These are phyloP conservation scores for Coelastrella sp. DNA, from an alignment of 139 green algal genomes.

Conservation along the genomic window DNA sequence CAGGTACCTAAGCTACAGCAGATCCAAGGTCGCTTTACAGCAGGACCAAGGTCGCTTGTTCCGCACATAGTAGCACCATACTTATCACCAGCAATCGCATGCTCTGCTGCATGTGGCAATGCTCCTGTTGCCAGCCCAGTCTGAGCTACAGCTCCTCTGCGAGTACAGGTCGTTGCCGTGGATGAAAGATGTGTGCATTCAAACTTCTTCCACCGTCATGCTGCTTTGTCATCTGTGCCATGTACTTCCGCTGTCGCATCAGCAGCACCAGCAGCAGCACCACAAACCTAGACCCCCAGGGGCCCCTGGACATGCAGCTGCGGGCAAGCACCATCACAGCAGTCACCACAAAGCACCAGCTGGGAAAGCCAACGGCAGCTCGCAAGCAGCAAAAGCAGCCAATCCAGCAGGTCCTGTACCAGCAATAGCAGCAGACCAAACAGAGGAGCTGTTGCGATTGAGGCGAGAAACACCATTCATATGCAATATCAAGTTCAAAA, in stretches of 20 bases:
- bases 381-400: slow-evolving; percentile 27
- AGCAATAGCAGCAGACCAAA: slow-evolving; percentile 22
- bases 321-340: background rate
- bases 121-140: too few species aligned
- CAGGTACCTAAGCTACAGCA: background rate
- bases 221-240: too few species aligned
- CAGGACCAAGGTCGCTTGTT: too few species aligned
- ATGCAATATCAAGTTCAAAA: slow-evolving; percentile 71
- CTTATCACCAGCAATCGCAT: too few species aligned
- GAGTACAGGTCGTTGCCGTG: too few species aligned
- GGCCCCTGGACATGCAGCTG: background rate
- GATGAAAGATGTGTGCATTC: too few species aligned
- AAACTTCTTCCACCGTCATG: too few species aligned
- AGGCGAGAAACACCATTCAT: slow-evolving; percentile 66
- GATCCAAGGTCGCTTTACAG: too few species aligned
- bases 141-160: too few species aligned
- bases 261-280: background rate
- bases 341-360: background rate
- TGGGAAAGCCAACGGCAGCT: background rate
- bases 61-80: too few species aligned
- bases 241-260: background rate
- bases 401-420: background rate
- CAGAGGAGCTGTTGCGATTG: slow-evolving; percentile 41
- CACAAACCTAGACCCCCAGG: background rate
- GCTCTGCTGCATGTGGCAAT: too few species aligned